Evolutionary conservation across 805 yeast genomes (phyloP).

Genomic region (Metschnikowia lunata): DNA sequence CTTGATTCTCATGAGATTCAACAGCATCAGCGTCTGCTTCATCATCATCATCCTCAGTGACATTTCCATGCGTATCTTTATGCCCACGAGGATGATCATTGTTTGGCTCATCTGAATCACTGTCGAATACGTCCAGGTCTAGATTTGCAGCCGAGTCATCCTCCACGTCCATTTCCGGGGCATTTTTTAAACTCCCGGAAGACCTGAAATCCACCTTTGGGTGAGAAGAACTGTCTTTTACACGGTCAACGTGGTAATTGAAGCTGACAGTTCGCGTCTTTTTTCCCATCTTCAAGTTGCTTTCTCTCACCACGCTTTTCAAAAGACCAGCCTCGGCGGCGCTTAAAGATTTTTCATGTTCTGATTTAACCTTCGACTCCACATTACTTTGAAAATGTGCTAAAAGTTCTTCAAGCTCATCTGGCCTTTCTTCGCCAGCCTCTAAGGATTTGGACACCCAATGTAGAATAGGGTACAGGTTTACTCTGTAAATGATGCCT

Average conservation of each 20-base stretch:
- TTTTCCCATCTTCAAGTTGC: slow-evolving; percentile 19
- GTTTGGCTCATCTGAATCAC: slow-evolving; percentile 15
- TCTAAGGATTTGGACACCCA: slow-evolving; percentile 38
- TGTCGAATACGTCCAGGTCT: slow-evolving; percentile 15
- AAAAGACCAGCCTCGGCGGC: slow-evolving; percentile 7
- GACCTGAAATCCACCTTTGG: not conserved
- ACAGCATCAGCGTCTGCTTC: not conserved
- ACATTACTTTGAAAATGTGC: slow-evolving; percentile 9
- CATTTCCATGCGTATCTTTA: not conserved
- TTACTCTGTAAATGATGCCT: slow-evolving; percentile 76
- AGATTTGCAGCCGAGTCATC: not conserved
- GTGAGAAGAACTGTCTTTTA: not conserved
- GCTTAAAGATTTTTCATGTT: not conserved
- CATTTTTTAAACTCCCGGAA: not conserved
- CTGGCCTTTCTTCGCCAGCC: slow-evolving; percentile 10
- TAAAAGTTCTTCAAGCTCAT: slow-evolving; percentile 11
- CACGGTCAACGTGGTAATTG: slow-evolving; percentile 20
- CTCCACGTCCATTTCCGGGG: not conserved
- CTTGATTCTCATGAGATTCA: not conserved
- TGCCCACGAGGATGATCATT: not conserved
- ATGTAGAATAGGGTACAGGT: slow-evolving; percentile 64
- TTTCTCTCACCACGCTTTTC: slow-evolving; percentile 14
- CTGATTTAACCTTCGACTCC: too few species aligned
- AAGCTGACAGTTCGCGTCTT: slow-evolving; percentile 34
- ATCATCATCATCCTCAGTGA: too few species aligned